These are phyloP conservation scores for Lactarius akahatsu DNA, from an alignment of 768 basidiomycete genomes.

Conservation along the genomic window DNA sequence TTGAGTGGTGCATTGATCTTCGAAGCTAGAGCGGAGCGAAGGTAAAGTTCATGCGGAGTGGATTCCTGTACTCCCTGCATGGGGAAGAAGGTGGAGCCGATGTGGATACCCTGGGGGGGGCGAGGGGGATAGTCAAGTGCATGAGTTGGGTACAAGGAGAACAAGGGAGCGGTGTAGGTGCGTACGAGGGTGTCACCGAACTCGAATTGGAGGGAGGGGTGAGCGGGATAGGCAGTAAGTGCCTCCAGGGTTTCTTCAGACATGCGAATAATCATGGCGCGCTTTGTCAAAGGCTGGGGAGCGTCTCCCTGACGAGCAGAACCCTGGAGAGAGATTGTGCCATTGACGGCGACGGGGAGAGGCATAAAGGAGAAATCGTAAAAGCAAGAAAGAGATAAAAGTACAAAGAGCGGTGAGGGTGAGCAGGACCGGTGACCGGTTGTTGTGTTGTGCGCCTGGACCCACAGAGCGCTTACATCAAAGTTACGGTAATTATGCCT, in stretches of 20 bases:
- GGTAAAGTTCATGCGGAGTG: conserved; percentile 67
- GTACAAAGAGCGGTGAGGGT: neutral
- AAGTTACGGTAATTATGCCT: conserved; percentile 21
- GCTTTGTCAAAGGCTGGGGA: conserved; percentile 60
- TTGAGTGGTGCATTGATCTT: conserved; percentile 67
- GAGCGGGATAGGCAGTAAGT: conserved; percentile 49
- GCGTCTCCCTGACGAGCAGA: conserved; percentile 55
- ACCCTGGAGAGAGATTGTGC: conserved; percentile 57
- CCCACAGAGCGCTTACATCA: neutral
- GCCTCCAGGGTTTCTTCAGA: conserved; percentile 70
- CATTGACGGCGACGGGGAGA: conserved; percentile 48
- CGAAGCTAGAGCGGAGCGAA: conserved; percentile 55
- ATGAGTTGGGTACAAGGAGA: neutral
- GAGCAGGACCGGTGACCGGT: neutral
- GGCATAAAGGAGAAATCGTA: conserved; percentile 49
- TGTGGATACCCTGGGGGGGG: conserved; percentile 49
- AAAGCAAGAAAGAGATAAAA: conserved; percentile 11
- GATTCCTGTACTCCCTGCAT: conserved; percentile 55
- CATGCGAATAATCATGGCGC: conserved; percentile 75
- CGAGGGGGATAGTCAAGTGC: neutral
- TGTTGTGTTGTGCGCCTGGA: neutral
- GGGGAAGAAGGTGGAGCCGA: conserved; percentile 63
- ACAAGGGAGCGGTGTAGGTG: conserved; percentile 11
- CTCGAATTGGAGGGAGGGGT: conserved; percentile 54
- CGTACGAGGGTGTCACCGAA: conserved; percentile 63